These are phyloP conservation scores for Leucocoprinus sp. DNA, from an alignment of 768 basidiomycete species.

Conservation along the genomic window DNA sequence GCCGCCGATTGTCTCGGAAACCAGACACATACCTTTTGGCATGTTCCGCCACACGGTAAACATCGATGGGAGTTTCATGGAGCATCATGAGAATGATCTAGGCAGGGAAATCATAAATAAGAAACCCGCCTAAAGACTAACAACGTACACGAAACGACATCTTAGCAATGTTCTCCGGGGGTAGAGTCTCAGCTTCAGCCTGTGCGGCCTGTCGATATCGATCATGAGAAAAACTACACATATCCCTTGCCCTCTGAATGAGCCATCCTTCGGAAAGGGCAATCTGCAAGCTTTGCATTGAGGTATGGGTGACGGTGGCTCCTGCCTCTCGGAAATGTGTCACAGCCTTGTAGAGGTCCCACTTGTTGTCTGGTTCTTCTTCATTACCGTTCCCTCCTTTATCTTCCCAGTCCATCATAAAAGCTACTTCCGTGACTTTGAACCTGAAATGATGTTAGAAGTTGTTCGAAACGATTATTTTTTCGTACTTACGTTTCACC, in stretches of 20 bases:
- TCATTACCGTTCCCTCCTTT: conserved; percentile 43
- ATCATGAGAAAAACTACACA: conserved; percentile 72
- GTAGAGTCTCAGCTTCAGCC: conserved; percentile 44
- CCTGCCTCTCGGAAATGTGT: conserved; percentile 37
- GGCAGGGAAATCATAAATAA: not conserved
- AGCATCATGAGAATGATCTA: conserved; percentile 69
- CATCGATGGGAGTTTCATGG: conserved; percentile 51
- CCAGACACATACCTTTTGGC: conserved; percentile 41
- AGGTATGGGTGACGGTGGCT: conserved; percentile 37
- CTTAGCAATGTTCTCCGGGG: conserved; percentile 43
- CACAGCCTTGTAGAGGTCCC: conserved; percentile 45
- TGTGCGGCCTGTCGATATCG: conserved; percentile 68
- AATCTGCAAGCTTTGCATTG: conserved; percentile 60
- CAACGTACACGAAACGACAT: conserved; percentile 59
- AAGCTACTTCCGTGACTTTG: conserved; percentile 63
- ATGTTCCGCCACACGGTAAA: conserved; percentile 64
- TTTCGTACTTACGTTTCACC: conserved; percentile 49
- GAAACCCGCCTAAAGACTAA: not conserved
- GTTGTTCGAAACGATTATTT: not conserved
- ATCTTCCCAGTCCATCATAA: conserved; percentile 71
- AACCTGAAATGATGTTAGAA: conserved; percentile 33
- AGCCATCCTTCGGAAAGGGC: conserved; percentile 71
- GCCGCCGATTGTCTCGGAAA: not conserved
- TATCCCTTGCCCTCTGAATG: conserved; percentile 61
- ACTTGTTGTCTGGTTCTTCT: conserved; percentile 43